Conservation (phyloP, 2,329 filamentous ascomycete species). For the Orbilia ellipsospora region DNA sequence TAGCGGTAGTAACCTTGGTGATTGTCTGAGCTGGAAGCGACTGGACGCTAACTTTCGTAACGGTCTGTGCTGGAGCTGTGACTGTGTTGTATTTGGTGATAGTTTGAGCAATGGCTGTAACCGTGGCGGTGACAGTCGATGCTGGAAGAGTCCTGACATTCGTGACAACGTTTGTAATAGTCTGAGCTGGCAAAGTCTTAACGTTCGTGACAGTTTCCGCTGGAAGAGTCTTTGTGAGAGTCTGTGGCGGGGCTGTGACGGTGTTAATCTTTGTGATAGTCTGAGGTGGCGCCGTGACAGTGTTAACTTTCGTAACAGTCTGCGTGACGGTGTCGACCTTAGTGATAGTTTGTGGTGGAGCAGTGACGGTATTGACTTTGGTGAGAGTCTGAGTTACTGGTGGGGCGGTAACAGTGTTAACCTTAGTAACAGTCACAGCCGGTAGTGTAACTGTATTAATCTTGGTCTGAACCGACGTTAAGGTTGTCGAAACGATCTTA, state of each 20-base stretch:
- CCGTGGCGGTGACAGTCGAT: slow-evolving; percentile 15
- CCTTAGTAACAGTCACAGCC: slow-evolving; percentile 5
- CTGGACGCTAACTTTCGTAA: slow-evolving; percentile 5
- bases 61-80: background rate
- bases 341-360: slow-evolving; percentile 18
- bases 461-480: slow-evolving; percentile 7
- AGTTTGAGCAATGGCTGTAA: background rate
- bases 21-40: background rate
- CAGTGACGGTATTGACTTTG: slow-evolving; percentile 17
- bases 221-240: background rate
- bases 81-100: slow-evolving; percentile 18
- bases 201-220: background rate
- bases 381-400: slow-evolving; percentile 9
- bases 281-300: background rate
- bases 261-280: background rate
- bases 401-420: slow-evolving; percentile 1
- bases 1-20: background rate
- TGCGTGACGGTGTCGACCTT: slow-evolving; percentile 11
- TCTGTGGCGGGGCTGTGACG: background rate
- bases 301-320: slow-evolving; percentile 13
- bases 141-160: slow-evolving; percentile 5
- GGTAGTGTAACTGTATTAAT: slow-evolving; percentile 10
- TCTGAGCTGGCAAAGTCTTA: slow-evolving; percentile 10
- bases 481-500: background rate
- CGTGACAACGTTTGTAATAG: slow-evolving; percentile 6